Percentiles rank a stretch among this genome's conserved stretches.
Evolutionary conservation across 2,329 filamentous ascomycete species (phyloP).

Genomic region (Colletotrichum kahawae): DNA sequence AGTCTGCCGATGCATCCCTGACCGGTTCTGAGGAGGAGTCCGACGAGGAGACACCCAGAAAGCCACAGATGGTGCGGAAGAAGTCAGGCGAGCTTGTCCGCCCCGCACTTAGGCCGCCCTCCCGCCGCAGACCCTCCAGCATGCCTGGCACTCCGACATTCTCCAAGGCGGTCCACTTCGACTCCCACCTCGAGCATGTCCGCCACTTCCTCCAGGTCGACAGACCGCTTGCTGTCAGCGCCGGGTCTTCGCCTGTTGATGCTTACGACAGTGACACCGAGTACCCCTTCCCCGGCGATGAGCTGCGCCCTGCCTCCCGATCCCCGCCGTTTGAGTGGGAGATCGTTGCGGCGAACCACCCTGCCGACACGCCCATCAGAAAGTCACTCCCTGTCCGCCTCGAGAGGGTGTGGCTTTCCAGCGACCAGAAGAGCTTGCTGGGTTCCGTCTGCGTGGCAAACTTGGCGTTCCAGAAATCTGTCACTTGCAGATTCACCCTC

Average conservation of each 20-base stretch:
- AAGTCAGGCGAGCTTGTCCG: slow-evolving; percentile 97
- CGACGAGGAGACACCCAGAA: slow-evolving; percentile 57
- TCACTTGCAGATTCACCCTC: slow-evolving; percentile 92
- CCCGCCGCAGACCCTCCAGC: slow-evolving; percentile 83
- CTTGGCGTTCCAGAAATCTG: slow-evolving; percentile 84
- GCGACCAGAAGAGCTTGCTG: slow-evolving; percentile 84
- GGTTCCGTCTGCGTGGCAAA: slow-evolving; percentile 88
- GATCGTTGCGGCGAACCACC: slow-evolving; percentile 74
- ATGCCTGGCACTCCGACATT: slow-evolving; percentile 98
- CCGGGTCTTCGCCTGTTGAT: slow-evolving; percentile 89
- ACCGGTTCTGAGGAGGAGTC: slow-evolving; percentile 67
- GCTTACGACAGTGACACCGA: slow-evolving; percentile 89
- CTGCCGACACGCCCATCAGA: slow-evolving; percentile 64
- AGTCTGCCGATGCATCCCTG: slow-evolving; percentile 54
- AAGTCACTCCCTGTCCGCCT: slow-evolving; percentile 74
- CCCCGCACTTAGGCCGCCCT: slow-evolving; percentile 82
- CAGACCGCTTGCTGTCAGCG: slow-evolving; percentile 93
- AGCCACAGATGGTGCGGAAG: slow-evolving; percentile 94
- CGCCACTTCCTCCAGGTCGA: slow-evolving; percentile 95
- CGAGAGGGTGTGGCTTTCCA: slow-evolving; percentile 85
- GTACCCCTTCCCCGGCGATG: slow-evolving; percentile 77
- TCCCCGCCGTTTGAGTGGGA: slow-evolving; percentile 80
- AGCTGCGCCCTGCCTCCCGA: slow-evolving; percentile 46
- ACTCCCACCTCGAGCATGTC: slow-evolving; percentile 94
- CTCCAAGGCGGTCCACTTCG: slow-evolving; percentile 97